phyloP scores from a whole-genome alignment of 306 rosid genomes.

The Crataegus laevigata region DNA sequence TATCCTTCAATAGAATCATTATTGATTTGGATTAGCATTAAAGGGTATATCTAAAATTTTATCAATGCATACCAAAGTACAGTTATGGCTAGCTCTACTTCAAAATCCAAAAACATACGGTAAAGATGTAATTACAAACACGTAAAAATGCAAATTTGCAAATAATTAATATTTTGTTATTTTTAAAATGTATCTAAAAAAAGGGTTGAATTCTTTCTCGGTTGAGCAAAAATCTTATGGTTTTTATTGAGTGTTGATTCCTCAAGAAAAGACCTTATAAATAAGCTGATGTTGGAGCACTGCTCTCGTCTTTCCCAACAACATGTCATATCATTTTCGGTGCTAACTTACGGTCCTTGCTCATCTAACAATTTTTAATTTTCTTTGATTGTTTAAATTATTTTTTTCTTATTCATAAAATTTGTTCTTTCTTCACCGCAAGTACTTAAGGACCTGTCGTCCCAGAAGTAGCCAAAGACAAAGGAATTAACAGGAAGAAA shows the following conservation, averaged over 20 bases:
- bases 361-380: no score
- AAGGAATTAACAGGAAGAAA: not conserved
- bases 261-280: no score
- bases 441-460: not conserved
- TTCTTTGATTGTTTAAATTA: no score
- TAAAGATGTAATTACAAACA: not conserved
- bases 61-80: no score
- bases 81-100: not conserved
- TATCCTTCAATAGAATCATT: no score
- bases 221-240: not conserved
- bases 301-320: not conserved
- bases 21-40: no score
- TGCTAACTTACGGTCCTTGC: not conserved
- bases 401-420: not conserved
- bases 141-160: not conserved
- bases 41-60: no score
- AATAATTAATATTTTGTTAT: not conserved
- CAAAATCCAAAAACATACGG: not conserved
- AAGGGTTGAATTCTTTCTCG: not conserved
- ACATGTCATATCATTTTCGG: not conserved
- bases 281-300: no score
- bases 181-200: not conserved
- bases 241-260: no score
- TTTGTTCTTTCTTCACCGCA: not conserved
- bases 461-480: conserved; percentile 2